Evolutionary conservation across 2,329 filamentous ascomycete genomes (phyloP).

Genomic region (Conoideocrella luteorostrata): DNA sequence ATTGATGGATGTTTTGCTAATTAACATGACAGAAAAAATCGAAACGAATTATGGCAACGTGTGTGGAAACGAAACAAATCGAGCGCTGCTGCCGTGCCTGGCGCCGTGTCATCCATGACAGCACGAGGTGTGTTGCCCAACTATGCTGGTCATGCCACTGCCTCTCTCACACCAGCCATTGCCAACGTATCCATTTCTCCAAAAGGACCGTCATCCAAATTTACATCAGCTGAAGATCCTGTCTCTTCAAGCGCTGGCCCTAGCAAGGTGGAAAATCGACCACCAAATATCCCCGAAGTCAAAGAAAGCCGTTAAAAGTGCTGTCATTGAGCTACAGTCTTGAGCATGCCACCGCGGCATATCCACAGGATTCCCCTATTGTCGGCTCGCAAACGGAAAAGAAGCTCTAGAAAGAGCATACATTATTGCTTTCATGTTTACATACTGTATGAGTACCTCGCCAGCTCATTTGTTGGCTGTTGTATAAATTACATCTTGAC

Average conservation of each 20-base stretch:
- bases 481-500: slow-evolving; percentile 17
- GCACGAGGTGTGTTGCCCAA: slow-evolving; percentile 49
- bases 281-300: slow-evolving; percentile 21
- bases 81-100: slow-evolving; percentile 38
- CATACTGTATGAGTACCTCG: slow-evolving; percentile 21
- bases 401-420: slow-evolving; percentile 22
- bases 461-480: slow-evolving; percentile 12
- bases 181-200: slow-evolving; percentile 30
- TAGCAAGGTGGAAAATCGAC: slow-evolving; percentile 40
- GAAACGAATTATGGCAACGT: slow-evolving; percentile 41
- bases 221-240: slow-evolving; percentile 17
- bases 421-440: slow-evolving; percentile 27
- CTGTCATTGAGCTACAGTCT: background rate
- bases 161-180: slow-evolving; percentile 40
- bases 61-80: slow-evolving; percentile 47
- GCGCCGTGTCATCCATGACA: slow-evolving; percentile 46
- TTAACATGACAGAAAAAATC: slow-evolving; percentile 26
- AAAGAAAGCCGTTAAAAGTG: slow-evolving; percentile 9
- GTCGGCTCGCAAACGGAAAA: slow-evolving; percentile 5
- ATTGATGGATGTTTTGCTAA: background rate
- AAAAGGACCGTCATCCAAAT: slow-evolving; percentile 22
- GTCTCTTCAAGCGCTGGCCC: slow-evolving; percentile 13
- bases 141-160: slow-evolving; percentile 45
- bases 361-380: slow-evolving; percentile 1
- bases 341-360: slow-evolving; percentile 1